Base-by-base conservation (phyloP, 768 basidiomycete species). In the Podaxis pistillaris region DNA sequence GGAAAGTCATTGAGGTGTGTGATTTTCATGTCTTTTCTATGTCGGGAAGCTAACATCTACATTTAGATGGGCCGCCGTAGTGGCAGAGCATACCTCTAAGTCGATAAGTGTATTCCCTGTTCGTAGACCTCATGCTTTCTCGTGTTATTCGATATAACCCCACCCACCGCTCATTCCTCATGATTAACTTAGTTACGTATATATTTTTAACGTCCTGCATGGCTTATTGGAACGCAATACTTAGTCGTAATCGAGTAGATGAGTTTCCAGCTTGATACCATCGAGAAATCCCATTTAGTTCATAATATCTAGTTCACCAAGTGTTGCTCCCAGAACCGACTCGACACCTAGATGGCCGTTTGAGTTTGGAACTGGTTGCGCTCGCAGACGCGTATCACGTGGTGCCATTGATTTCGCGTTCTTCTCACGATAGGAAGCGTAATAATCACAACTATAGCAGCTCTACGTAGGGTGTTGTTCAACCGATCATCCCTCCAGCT, bases 1-100 rank as follows among this genome's bases (percentile, higher is more conserved):
- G 97, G 96, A 98, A 98, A 76, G 86, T 98, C 57, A 83, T 98
- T 28, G 96, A 98, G 88, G 94, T 95, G 71, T 56, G 85, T 76
- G 15, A 30, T 28, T 58, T 38, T 19, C 13, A 13, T 36, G 54
- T 22, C 38, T 12, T 38, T 46, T 17, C 22, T 22, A 2, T 46
- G 8, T 41, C 26, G 46, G 38, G 11, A 26, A 53, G 26, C 62
- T 65, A 51, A 64, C 63, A n/a, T 57, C 36, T 58, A 47, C 53
- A 56, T 63, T 55, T 1, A 77, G 76, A 79, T 78, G 80, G 80
- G 77, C 61, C 72, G 80, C 65, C 73, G 79, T 64, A 80, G 79
- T 66, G 78, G 79, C 38, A 71, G 80, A 60, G 78, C 77, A 71
- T 81, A 81, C 70, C 78, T 80, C 64, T 81, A 77, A 41, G 38